Conservation (phyloP, 306 rosid genomes). For the Lathyrus aphaca region DNA sequence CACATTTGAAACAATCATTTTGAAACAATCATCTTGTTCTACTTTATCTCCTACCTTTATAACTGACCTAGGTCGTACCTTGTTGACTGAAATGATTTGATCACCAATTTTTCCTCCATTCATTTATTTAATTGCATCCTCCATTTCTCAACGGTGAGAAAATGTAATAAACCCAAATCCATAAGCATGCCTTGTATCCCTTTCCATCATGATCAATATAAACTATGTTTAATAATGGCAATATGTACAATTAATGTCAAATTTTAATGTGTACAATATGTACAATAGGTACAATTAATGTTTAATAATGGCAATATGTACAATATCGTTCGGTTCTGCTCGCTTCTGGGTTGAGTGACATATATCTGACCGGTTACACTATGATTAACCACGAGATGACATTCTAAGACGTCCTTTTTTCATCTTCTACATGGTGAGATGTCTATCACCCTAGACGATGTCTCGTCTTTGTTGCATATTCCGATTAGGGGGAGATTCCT, state of each 20-base stretch:
- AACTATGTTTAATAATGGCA: conserved; percentile 30
- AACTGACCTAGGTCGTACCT: conserved; percentile 89
- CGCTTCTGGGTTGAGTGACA: too few relatives aligned
- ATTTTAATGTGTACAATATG: conserved; percentile 21
- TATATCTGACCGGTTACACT: too few relatives aligned
- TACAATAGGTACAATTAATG: too few relatives aligned
- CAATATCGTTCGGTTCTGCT: too few relatives aligned
- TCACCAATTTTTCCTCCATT: conserved; percentile 87
- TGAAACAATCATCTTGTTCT: conserved; percentile 94
- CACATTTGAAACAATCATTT: too few relatives aligned
- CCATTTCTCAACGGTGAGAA: conserved; percentile 92
- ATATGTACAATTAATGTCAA: conserved; percentile 30
- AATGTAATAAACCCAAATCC: conserved; percentile 97
- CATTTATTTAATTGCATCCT: conserved; percentile 97
- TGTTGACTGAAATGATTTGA: conserved; percentile 84
- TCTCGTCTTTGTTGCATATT: too few relatives aligned
- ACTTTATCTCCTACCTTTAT: conserved; percentile 76
- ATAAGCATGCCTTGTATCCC: conserved; percentile 88
- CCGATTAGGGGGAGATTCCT: too few relatives aligned
- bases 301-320: too few relatives aligned
- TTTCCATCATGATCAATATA: conserved; percentile 86
- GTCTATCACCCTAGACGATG: too few relatives aligned
- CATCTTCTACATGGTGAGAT: too few relatives aligned
- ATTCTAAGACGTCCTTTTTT: too few relatives aligned
- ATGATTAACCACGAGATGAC: too few relatives aligned